Percentiles rank a stretch among this genome's conserved stretches.
phyloP scores from a whole-genome alignment of 1,139 yeast genomes.

The Saccharomyces hybrid region DNA sequence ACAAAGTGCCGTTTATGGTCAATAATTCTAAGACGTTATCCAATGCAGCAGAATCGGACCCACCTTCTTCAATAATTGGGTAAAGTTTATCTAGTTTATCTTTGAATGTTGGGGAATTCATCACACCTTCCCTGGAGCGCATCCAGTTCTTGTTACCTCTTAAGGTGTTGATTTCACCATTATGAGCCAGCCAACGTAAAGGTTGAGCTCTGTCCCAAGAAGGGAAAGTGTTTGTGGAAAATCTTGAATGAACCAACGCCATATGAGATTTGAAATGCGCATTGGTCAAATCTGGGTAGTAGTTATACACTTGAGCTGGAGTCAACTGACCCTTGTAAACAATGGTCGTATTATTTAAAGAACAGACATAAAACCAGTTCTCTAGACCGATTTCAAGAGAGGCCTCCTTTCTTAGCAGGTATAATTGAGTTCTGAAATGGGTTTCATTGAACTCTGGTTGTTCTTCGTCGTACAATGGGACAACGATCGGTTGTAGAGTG shows the following conservation, averaged over 20 bases:
- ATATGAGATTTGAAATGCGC: conserved; percentile 93
- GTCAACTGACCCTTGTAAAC: conserved; percentile 97
- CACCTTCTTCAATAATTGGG: conserved; percentile 97
- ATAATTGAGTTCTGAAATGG: conserved; percentile 74
- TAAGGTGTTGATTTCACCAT: conserved; percentile 95
- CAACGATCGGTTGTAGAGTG: conserved; percentile 82
- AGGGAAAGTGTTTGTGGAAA: conserved; percentile 97
- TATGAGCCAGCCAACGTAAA: conserved; percentile 93
- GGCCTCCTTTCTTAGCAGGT: conserved; percentile 79
- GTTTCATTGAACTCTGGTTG: conserved; percentile 53
- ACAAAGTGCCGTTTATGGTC: conserved; percentile 82
- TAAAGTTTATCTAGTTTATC: conserved; percentile 84
- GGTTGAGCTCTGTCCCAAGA: conserved; percentile 99
- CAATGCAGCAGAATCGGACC: conserved; percentile 97
- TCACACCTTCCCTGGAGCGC: conserved; percentile 97
- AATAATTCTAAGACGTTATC: conserved; percentile 91
- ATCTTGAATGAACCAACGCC: conserved; percentile 93
- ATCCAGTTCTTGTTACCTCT: conserved; percentile 99
- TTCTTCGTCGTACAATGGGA: conserved; percentile 45
- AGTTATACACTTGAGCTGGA: conserved; percentile 90
- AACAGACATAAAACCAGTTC: conserved; percentile 96
- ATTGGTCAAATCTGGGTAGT: conserved; percentile 86
- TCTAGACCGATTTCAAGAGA: conserved; percentile 87
- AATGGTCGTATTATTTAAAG: conserved; percentile 78
- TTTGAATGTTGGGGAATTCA: conserved; percentile 80